Evolutionary conservation across 805 yeast genomes (phyloP), one percentile per base, ranked within the genome.

Genomic region (Pichia eremophila): DNA sequence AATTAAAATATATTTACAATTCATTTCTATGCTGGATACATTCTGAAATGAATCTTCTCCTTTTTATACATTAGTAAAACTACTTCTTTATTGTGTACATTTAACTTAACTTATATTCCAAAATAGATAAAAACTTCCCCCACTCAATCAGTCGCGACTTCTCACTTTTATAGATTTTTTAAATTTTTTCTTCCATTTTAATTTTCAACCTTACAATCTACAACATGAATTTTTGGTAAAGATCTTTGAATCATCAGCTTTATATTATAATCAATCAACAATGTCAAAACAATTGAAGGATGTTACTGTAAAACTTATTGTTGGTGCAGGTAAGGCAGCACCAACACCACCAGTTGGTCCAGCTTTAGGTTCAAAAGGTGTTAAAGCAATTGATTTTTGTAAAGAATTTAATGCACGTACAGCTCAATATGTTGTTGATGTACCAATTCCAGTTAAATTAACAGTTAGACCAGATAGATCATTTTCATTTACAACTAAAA

Each of bases 291-390:
- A 62, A 28, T 43, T 59, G 27, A 85, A 80, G 63, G 83, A 80
- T 63, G 70, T 82, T 38, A 61, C 90, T 57, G 88, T 91, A 46
- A 93, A 91, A 66, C 77, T 91, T 51, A 81, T 91, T 44, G 98
- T 91, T 5, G 96, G 91, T 9, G 98, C 99, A 6, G 98, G 98
- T 5, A 86, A 89, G 64, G 99, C 99, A 0, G 93, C 97, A 2
- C 98, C 99, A 39, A 83, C 96, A 2, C 99, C 99, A 29, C 99
- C 99, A 8, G 98, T 93, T 29, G 99, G 99, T 55, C 99, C 99
- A 41, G 99, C 98, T 0, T 73, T 93, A 44, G 99, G 99, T 56
- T 91, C 98, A 50, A 91, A 91, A 66, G 99, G 99, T 73, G 95
- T 93, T 42, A 93, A 93, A 64, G 98, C 98, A 53, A 93, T 93